Evolutionary conservation across 2,329 filamentous ascomycete genomes (phyloP).

Genomic region (Aspergillus fumigatiaffinis): DNA sequence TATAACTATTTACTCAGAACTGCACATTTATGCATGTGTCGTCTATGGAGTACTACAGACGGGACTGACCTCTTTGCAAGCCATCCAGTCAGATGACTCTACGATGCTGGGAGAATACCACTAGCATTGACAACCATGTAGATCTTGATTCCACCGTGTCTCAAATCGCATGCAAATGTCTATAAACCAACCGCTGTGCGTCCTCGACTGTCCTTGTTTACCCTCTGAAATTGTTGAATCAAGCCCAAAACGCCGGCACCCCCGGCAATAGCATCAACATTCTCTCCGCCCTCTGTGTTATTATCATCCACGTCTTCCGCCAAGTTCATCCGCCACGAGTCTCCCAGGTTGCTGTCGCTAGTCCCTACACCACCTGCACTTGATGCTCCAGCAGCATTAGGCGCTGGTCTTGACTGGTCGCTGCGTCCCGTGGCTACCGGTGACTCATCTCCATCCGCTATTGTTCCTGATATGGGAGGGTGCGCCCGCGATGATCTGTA

Average conservation of each 20-base stretch:
- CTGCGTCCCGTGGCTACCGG: slow-evolving; percentile 13
- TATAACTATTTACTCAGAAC: too few relatives aligned
- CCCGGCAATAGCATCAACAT: slow-evolving; percentile 44
- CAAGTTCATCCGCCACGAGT: slow-evolving; percentile 47
- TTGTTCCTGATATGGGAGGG: slow-evolving; percentile 23
- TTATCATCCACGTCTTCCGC: slow-evolving; percentile 31
- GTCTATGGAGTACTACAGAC: neutral
- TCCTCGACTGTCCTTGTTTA: slow-evolving; percentile 39
- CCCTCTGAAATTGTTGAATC: slow-evolving; percentile 64
- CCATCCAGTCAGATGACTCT: neutral
- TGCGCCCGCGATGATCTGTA: slow-evolving; percentile 27
- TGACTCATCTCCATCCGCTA: slow-evolving; percentile 30
- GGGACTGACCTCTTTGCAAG: neutral
- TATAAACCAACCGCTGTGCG: slow-evolving; percentile 32
- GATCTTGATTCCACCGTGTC: neutral
- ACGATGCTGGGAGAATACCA: neutral
- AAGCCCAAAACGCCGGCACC: slow-evolving; percentile 61
- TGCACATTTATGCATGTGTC: neutral
- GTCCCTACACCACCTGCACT: slow-evolving; percentile 34
- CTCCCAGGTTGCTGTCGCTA: slow-evolving; percentile 57
- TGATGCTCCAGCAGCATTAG: slow-evolving; percentile 25
- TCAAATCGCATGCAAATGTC: slow-evolving; percentile 10
- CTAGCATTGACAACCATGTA: neutral
- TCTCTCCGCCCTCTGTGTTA: slow-evolving; percentile 46
- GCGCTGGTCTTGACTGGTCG: slow-evolving; percentile 14